These are phyloP conservation scores for Xylaria sp. DNA, from an alignment of 495 filamentous ascomycete species.

Conservation along the genomic window DNA sequence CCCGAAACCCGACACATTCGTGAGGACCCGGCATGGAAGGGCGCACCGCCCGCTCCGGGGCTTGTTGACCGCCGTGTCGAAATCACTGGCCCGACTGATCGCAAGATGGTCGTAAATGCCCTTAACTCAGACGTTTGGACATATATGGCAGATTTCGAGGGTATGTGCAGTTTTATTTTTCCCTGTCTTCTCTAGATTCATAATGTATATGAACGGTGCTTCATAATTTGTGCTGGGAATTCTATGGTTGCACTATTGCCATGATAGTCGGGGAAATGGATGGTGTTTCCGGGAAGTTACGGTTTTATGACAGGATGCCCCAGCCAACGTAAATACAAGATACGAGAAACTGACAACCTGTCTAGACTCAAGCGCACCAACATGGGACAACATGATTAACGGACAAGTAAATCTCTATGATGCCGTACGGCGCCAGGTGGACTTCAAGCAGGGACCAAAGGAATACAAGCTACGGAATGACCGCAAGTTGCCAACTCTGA, in stretches of 20 bases:
- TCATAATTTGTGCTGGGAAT: not conserved
- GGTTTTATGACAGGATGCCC: no score
- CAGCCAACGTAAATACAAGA: not conserved
- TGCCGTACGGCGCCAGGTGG: conserved; percentile 90
- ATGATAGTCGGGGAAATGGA: not conserved
- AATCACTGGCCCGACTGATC: conserved; percentile 96
- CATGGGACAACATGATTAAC: conserved; percentile 99
- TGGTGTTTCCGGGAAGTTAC: not conserved
- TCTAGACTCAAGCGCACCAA: conserved; percentile 92
- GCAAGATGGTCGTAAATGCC: conserved; percentile 99
- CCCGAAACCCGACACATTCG: conserved; percentile 96
- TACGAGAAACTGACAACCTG: conserved; percentile 22
- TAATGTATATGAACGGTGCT: not conserved
- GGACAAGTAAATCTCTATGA: conserved; percentile 99
- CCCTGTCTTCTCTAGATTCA: not conserved
- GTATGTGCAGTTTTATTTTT: conserved; percentile 51
- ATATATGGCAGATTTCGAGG: conserved; percentile 99
- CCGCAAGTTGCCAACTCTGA: conserved; percentile 77
- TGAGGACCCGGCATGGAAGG: conserved; percentile 93
- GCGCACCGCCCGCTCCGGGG: conserved; percentile 90
- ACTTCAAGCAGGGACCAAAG: conserved; percentile 95
- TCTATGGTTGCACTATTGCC: not conserved
- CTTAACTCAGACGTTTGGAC: conserved; percentile 98
- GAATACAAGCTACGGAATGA: conserved; percentile 97
- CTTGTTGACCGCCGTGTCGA: conserved; percentile 96